Base-by-base conservation (phyloP, 257 asterid species). In the Cruciata laevipes region DNA sequence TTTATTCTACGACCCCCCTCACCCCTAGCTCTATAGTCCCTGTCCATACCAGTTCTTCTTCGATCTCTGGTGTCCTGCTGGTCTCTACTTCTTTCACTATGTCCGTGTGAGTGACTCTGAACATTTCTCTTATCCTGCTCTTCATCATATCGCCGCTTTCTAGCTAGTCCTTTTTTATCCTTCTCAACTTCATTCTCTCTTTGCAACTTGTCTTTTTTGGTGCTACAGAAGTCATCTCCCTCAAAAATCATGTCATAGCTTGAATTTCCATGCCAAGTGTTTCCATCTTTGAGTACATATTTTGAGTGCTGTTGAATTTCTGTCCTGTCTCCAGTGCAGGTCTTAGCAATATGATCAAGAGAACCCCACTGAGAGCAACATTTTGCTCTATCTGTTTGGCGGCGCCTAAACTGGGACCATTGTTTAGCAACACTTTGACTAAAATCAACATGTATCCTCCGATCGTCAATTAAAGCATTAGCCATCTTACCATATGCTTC, bases 191-290 rank as follows among this genome's bases (percentile, higher is more conserved):
- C 82, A 61, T 69, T 69, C 69, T 79, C 85, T 77, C 82, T 83
- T 77, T 63, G 81, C 72, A 79, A 83, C 86, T 88, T 85, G 77
- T 71, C 71, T 35, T 73, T 78, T 61, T 73, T 69, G 42, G 85
- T 85, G 73, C 79, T 81, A 76, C 68, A 83, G 64, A 56, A 77
- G 31, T 75, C 83, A 73, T 87, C 96, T 78, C 78, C 99, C 79
- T 82, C 97, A 77, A 94, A 94, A 67, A 94, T 93, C 97, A 90
- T 88, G 68, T 94, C 99, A 49, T 85, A 90, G 85, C 99, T 93
- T 38, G 87, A 74, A 77, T 79, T 83, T 69, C 97, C 95, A 16
- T 73, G 97, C 85, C 83, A 96, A 63, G 80, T 62, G 73, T 84
- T 85, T 44, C 74, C 90, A 57, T 94, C 96, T 77, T 84, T 94